Conservation (phyloP, 2,329 filamentous ascomycete species). For the Alternaria triticina region DNA sequence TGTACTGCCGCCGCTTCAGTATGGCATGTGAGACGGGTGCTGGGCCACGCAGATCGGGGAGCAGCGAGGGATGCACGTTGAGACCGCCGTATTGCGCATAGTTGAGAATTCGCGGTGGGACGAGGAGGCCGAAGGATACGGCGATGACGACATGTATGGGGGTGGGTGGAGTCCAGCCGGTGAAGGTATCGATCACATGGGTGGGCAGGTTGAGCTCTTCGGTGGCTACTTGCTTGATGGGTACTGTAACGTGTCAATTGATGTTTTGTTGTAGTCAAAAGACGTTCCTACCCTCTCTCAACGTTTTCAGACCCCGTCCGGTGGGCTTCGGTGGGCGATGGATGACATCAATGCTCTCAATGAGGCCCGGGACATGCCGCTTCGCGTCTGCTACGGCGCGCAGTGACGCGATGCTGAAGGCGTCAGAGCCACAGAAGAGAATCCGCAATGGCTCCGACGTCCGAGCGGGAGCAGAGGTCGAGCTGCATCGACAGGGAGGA, state of each 20-base stretch:
- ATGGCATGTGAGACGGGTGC: conserved; percentile 89
- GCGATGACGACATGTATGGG: conserved; percentile 77
- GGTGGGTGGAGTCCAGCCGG: conserved; percentile 67
- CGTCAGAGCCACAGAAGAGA: conserved; percentile 92
- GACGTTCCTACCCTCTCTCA: conserved; percentile 65
- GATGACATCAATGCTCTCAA: conserved; percentile 81
- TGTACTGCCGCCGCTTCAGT: conserved; percentile 64
- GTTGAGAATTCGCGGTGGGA: conserved; percentile 76
- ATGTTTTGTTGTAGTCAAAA: neutral
- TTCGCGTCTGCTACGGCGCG: conserved; percentile 70
- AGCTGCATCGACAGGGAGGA: conserved; percentile 14
- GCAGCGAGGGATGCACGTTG: conserved; percentile 90
- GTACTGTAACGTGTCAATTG: conserved; percentile 61
- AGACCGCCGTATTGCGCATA: conserved; percentile 80
- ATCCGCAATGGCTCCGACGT: conserved; percentile 70
- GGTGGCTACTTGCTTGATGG: conserved; percentile 70
- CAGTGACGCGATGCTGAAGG: conserved; percentile 83
- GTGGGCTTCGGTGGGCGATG: conserved; percentile 78
- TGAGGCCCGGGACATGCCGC: conserved; percentile 28
- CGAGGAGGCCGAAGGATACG: conserved; percentile 91
- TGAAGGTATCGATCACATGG: conserved; percentile 83
- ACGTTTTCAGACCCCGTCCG: conserved; percentile 73
- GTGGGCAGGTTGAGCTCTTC: conserved; percentile 68
- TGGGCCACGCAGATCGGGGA: conserved; percentile 85
- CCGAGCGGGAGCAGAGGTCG: conserved; percentile 9